Base-by-base conservation (phyloP, 768 basidiomycete species). In the Mycena floridula region DNA sequence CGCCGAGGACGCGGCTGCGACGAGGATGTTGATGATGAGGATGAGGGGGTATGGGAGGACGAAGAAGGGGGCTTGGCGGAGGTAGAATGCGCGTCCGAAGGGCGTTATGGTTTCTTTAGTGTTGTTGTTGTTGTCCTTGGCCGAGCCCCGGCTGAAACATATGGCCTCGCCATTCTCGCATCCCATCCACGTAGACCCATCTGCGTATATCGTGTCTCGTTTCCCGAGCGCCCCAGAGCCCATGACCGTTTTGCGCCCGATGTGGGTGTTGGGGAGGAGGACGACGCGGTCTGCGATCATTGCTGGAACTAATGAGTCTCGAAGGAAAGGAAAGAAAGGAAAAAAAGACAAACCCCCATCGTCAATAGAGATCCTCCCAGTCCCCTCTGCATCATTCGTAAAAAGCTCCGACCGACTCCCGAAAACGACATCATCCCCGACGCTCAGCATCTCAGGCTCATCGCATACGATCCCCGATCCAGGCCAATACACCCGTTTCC, bases 221-320 rank as follows among this genome's bases (percentile, higher is more conserved):
- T 65, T 67, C n/a, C 66, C 66, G 21, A 73, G 59, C 2, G 73
- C 61, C n/a, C 73, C 73, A 4, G 73, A 68, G 13, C 71, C 73
- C 68, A 73, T 72, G 13, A 73, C 67, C 13, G 71, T 64, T 23
- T 63, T 56, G 23, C 54, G 45, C 9, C 73, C 70, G 22, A 74
- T 58, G 11, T 53, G 57, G 16, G 65, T 63, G 30, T 67, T 66
- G 8, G 73, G 73, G 18, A 72, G 60, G n/a, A 74, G 59, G 3
- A 74, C 64, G 6, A 69, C 67, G 5, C 71, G 67, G 52, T 74
- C 73, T n/a, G 72, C 72, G 25, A 74, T 67, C 73, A 73, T 74
- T 22, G 72, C 70, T 63, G 41, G n/a, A 28, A 11, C 7, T 42
- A 21, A 13, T n/a, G n/a, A n/a, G n/a, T n/a, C n/a, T n/a, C n/a